Conservation (phyloP, 805 yeast genomes). For the Candida sanyiensis region DNA sequence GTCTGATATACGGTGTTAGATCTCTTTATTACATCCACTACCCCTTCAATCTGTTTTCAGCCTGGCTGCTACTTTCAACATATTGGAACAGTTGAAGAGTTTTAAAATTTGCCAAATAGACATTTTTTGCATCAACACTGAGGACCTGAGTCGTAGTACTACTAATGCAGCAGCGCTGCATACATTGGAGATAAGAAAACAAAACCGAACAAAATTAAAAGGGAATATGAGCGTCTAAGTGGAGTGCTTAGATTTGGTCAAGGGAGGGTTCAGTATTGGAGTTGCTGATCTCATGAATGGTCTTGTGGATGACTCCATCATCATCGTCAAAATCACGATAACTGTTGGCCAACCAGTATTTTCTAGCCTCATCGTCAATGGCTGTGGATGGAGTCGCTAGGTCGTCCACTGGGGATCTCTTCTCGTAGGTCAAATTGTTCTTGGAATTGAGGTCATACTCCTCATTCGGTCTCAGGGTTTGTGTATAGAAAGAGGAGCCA, state of each 20-base stretch:
- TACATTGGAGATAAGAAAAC: neutral
- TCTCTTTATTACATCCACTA: conserved; percentile 85
- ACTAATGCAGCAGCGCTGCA: too few relatives aligned
- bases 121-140: too few relatives aligned
- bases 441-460: conserved; percentile 6
- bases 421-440: conserved; percentile 4
- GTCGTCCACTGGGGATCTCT: conserved; percentile 9
- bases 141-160: too few relatives aligned
- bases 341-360: conserved; percentile 27
- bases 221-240: neutral
- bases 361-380: conserved; percentile 31
- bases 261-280: conserved; percentile 2
- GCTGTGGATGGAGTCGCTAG: conserved; percentile 30
- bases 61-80: conserved; percentile 37
- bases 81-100: conserved; percentile 16
- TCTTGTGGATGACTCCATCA: conserved; percentile 16
- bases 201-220: neutral
- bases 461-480: conserved; percentile 12
- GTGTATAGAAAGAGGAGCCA: conserved; percentile 18
- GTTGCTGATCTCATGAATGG: conserved; percentile 17
- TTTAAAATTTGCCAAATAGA: too few relatives aligned
- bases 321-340: conserved; percentile 17
- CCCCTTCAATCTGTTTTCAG: conserved; percentile 57
- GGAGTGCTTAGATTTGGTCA: neutral
- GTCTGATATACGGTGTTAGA: conserved; percentile 68